phyloP scores from a whole-genome alignment of 2,329 filamentous ascomycete species.

The Diaporthe humulicola region DNA sequence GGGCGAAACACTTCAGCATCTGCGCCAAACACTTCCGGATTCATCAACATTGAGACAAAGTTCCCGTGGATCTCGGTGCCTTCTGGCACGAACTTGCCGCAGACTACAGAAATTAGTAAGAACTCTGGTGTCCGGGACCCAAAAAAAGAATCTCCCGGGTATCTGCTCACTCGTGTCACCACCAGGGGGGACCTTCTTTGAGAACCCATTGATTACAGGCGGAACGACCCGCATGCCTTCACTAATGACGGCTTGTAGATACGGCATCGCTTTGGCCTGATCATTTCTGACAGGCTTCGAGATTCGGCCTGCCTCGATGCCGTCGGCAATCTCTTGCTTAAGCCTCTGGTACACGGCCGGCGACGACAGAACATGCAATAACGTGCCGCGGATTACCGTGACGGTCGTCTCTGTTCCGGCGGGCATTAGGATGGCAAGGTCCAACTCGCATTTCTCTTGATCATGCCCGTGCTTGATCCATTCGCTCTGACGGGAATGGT shows the following conservation, averaged over 20 bases:
- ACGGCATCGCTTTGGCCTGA: constrained; percentile 46
- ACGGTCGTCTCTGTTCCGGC: constrained; percentile 66
- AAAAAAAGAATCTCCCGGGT: too few relatives aligned
- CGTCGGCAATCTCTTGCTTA: constrained; percentile 49
- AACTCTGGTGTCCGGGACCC: background rate
- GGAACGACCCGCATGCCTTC: constrained; percentile 52
- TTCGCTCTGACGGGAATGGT: background rate
- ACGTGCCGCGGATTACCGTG: constrained; percentile 57
- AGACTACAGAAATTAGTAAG: constrained; percentile 30
- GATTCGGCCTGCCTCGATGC: constrained; percentile 55
- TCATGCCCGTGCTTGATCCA: constrained; percentile 24
- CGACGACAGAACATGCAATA: constrained; percentile 60
- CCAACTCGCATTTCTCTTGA: background rate
- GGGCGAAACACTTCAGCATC: constrained; percentile 55
- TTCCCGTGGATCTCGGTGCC: constrained; percentile 51
- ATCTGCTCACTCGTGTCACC: constrained; percentile 43
- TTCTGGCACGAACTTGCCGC: constrained; percentile 48
- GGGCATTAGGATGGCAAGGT: constrained; percentile 43
- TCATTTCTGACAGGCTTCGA: constrained; percentile 45
- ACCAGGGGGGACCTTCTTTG: constrained; percentile 43
- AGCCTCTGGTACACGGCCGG: constrained; percentile 57
- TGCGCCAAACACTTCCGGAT: constrained; percentile 46
- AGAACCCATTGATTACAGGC: constrained; percentile 45
- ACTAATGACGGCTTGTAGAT: constrained; percentile 51
- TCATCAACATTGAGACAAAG: constrained; percentile 48